Evolutionary conservation across 305 asterid species (phyloP).

Genomic region (Plantago lanceolata): DNA sequence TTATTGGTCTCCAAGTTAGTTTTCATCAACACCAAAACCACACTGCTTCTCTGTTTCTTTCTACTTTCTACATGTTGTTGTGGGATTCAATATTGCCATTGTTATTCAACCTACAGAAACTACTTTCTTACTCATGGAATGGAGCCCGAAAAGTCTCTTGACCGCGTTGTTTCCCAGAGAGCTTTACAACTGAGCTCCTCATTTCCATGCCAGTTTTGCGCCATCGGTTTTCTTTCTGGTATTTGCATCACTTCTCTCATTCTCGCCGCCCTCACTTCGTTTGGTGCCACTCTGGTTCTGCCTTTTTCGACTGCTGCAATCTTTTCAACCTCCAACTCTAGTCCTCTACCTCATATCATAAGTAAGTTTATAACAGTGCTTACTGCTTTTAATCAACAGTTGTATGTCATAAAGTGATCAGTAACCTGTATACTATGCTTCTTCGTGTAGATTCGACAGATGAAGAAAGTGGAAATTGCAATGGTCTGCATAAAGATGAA

Average conservation of each 20-base stretch:
- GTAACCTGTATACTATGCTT: background rate
- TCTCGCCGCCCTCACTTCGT: conserved; percentile 54
- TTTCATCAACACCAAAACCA: too few species aligned
- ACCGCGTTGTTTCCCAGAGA: conserved; percentile 71
- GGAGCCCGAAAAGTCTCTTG: conserved; percentile 58
- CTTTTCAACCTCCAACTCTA: background rate
- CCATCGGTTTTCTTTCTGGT: conserved; percentile 75
- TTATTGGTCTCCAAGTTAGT: background rate
- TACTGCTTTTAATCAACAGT: too few species aligned
- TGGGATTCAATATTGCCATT: background rate
- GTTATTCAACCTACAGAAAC: conserved; percentile 25
- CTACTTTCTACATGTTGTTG: too few species aligned
- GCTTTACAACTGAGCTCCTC: conserved; percentile 74
- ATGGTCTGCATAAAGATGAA: conserved; percentile 27
- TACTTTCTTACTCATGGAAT: conserved; percentile 16
- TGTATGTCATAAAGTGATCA: too few species aligned
- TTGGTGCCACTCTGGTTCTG: conserved; percentile 37
- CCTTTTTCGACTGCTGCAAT: conserved; percentile 27
- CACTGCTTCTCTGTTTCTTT: too few species aligned
- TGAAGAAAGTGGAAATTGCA: conserved; percentile 41
- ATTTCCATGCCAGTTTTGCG: conserved; percentile 78
- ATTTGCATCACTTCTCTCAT: conserved; percentile 77
- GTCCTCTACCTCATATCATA: conserved; percentile 33
- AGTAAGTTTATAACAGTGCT: conserved; percentile 10
- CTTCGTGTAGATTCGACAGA: conserved; percentile 17